Conservation (phyloP, 169 alveolate genomes). For the Plasmodium yoelii region DNA sequence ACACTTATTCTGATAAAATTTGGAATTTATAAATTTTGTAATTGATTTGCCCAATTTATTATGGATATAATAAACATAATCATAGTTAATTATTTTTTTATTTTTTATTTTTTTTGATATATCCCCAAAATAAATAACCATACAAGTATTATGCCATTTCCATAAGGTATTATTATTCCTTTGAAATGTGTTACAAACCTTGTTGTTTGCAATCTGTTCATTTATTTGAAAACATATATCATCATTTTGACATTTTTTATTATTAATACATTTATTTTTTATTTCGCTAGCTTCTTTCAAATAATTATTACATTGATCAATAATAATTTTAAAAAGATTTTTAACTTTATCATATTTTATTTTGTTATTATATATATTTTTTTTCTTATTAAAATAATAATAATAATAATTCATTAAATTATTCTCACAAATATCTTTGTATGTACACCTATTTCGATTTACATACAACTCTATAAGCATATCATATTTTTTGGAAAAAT, state of each 20-base stretch:
- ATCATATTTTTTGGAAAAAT: background rate
- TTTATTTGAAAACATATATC: background rate
- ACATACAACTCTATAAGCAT: slow-evolving; percentile 42
- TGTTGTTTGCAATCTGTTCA: background rate
- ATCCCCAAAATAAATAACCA: slow-evolving; percentile 61
- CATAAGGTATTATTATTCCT: slow-evolving; percentile 5
- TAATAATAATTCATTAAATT: slow-evolving; percentile 23
- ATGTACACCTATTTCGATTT: slow-evolving; percentile 31
- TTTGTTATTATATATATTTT: slow-evolving; percentile 17
- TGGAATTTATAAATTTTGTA: background rate
- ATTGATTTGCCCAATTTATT: slow-evolving; percentile 8
- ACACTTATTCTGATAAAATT: no score
- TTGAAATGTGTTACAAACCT: background rate
- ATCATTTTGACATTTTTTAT: background rate
- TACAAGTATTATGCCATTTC: slow-evolving; percentile 70
- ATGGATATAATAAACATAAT: slow-evolving; percentile 36
- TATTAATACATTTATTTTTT: background rate
- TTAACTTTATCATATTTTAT: background rate
- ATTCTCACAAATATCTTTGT: background rate
- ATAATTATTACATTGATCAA: slow-evolving; percentile 51
- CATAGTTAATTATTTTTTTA: slow-evolving; percentile 16
- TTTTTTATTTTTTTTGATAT: slow-evolving; percentile 28
- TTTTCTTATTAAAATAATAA: slow-evolving; percentile 33
- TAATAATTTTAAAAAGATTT: slow-evolving; percentile 27
- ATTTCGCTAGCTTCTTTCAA: background rate